A percentile compares a stretch with the other conserved stretches of the same genome.
phyloP scores from a whole-genome alignment of 495 filamentous ascomycete species.

The Durotheca rogersii region DNA sequence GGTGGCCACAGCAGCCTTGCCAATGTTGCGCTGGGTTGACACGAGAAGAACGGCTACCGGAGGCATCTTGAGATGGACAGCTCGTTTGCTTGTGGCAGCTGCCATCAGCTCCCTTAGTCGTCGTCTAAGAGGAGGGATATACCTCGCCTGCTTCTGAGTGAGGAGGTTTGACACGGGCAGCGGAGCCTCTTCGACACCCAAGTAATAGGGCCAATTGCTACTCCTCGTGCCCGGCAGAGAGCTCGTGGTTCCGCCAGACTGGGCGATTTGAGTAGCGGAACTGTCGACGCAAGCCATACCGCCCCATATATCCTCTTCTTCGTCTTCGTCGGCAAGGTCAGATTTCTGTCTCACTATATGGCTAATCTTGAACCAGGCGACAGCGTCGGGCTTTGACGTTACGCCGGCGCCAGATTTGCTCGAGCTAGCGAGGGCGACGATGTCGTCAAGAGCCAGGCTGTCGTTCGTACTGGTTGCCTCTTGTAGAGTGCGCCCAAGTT shows the following conservation, averaged over 20 bases:
- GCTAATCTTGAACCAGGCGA: conserved; percentile 88
- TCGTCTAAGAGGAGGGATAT: conserved; percentile 67
- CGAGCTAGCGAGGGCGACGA: conserved; percentile 46
- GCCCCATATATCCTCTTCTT: conserved; percentile 70
- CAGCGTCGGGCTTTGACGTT: conserved; percentile 52
- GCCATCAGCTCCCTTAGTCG: conserved; percentile 82
- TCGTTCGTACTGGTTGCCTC: conserved; percentile 57
- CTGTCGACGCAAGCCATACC: conserved; percentile 81
- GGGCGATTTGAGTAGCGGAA: conserved; percentile 78
- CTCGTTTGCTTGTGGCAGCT: conserved; percentile 83
- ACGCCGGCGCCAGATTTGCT: conserved; percentile 27
- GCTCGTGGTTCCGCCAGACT: conserved; percentile 78
- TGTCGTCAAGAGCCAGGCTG: conserved; percentile 66
- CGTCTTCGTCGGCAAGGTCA: conserved; percentile 46
- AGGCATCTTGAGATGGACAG: conserved; percentile 80
- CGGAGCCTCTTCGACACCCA: conserved; percentile 64
- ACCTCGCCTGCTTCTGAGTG: conserved; percentile 41
- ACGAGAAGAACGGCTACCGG: conserved; percentile 83
- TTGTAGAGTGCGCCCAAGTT: conserved; percentile 73
- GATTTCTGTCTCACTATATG: conserved; percentile 64
- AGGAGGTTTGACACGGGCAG: conserved; percentile 38
- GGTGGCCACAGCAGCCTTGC: conserved; percentile 74
- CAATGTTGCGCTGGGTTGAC: conserved; percentile 88
- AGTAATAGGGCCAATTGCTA: conserved; percentile 84
- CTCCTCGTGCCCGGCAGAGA: conserved; percentile 70